Percentiles rank a stretch among this genome's conserved stretches.
Evolutionary conservation across 2,329 filamentous ascomycete genomes (phyloP).

Genomic region (Rutstroemia sp.): DNA sequence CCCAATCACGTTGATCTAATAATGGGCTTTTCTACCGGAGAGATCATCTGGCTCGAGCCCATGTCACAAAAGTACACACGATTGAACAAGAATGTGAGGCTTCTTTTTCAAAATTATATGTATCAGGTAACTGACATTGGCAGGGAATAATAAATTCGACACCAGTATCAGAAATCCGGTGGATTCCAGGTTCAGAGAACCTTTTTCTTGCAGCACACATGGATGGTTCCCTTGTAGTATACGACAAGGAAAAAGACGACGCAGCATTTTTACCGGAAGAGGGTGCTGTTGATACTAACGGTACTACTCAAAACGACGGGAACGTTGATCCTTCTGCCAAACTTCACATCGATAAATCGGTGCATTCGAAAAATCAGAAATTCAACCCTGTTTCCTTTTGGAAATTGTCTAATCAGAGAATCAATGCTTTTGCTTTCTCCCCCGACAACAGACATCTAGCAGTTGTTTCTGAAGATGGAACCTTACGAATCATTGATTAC

Average conservation of each 20-base stretch:
- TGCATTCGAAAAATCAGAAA: slow-evolving; percentile 90
- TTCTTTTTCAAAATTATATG: not conserved
- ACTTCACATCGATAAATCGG: slow-evolving; percentile 79
- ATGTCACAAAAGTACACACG: slow-evolving; percentile 93
- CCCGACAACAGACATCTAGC: slow-evolving; percentile 83
- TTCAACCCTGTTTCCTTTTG: slow-evolving; percentile 86
- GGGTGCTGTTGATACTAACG: slow-evolving; percentile 31
- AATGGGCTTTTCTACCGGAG: slow-evolving; percentile 92
- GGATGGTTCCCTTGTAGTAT: slow-evolving; percentile 85
- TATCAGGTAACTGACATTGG: slow-evolving; percentile 10
- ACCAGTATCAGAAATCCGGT: slow-evolving; percentile 79
- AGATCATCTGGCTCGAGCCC: slow-evolving; percentile 98
- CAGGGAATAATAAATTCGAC: slow-evolving; percentile 81
- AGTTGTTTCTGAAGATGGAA: slow-evolving; percentile 85
- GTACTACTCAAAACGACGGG: slow-evolving; percentile 27
- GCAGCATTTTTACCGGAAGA: slow-evolving; percentile 69
- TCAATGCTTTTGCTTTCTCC: slow-evolving; percentile 88
- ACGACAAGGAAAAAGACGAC: slow-evolving; percentile 96
- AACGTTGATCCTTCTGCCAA: slow-evolving; percentile 32
- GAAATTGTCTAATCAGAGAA: slow-evolving; percentile 85
- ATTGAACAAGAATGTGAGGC: slow-evolving; percentile 76
- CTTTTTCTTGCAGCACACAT: slow-evolving; percentile 87
- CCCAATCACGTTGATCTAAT: slow-evolving; percentile 78
- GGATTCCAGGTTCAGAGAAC: slow-evolving; percentile 91
- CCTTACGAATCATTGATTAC: slow-evolving; percentile 84